These are phyloP conservation scores for Fusarium denticulatum DNA, from an alignment of 2,329 filamentous ascomycete species.

Conservation along the genomic window DNA sequence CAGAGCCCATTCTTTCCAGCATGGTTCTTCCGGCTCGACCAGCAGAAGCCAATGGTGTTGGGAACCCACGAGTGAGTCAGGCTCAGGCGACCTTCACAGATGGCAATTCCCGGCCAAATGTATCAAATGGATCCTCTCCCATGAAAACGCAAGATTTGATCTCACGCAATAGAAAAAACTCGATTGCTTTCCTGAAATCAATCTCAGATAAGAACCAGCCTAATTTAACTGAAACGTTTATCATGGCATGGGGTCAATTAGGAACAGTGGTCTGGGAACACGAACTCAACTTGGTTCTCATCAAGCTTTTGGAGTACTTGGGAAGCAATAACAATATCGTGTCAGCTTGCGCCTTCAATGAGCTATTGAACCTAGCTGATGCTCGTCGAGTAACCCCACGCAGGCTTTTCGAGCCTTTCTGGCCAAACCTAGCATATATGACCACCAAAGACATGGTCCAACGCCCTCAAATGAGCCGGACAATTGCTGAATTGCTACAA, in stretches of 20 bases:
- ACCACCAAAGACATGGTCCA: constrained; percentile 83
- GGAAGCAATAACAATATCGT: constrained; percentile 84
- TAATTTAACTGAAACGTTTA: constrained; percentile 81
- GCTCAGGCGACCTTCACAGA: constrained; percentile 1
- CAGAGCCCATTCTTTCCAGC: constrained; percentile 15
- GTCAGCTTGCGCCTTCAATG: constrained; percentile 83
- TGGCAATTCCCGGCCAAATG: background rate
- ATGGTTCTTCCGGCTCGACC: constrained; percentile 17
- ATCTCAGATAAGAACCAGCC: constrained; percentile 75
- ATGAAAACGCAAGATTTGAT: constrained; percentile 42
- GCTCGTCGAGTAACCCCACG: constrained; percentile 69
- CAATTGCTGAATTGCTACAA: constrained; percentile 82
- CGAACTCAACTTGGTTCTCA: constrained; percentile 85
- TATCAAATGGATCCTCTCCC: constrained; percentile 18
- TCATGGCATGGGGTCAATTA: constrained; percentile 87
- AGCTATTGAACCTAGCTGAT: constrained; percentile 79
- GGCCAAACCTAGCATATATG: constrained; percentile 83
- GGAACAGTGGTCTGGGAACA: constrained; percentile 81
- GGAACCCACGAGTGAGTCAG: constrained; percentile 10
- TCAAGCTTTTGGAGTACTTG: constrained; percentile 86
- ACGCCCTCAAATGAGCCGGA: constrained; percentile 82
- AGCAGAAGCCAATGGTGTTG: background rate
- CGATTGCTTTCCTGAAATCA: constrained; percentile 75
- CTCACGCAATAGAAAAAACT: constrained; percentile 67
- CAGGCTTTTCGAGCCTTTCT: constrained; percentile 85